A percentile compares a stretch with the other conserved stretches of the same genome.
Conservation (phyloP, 2,329 filamentous ascomycete genomes). For the Beauveria varroae region DNA sequence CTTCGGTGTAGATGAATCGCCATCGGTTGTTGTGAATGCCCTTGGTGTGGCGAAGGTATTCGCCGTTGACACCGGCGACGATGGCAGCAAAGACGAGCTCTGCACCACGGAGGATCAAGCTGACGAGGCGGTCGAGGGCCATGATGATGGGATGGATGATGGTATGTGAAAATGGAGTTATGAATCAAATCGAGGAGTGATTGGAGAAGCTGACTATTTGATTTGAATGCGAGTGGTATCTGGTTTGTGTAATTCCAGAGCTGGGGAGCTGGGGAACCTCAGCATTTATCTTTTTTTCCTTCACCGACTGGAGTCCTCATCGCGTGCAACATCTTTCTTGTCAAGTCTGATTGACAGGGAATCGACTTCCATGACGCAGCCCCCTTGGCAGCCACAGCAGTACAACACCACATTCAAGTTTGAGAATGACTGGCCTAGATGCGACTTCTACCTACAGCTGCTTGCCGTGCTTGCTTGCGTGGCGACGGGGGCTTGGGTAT, state of each 20-base stretch:
- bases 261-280: background rate
- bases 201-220: background rate
- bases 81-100: constrained; percentile 65
- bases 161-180: background rate
- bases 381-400: background rate
- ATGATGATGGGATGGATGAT: constrained; percentile 17
- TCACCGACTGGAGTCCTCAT: background rate
- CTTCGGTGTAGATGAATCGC: constrained; percentile 68
- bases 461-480: constrained; percentile 1
- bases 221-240: background rate
- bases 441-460: too few species aligned
- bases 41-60: constrained; percentile 50
- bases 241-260: background rate
- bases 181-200: background rate
- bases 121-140: constrained; percentile 33
- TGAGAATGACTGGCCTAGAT: background rate
- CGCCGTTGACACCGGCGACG: constrained; percentile 61
- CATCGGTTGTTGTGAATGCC: constrained; percentile 45
- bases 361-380: constrained; percentile 5
- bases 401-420: background rate
- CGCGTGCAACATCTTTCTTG: background rate
- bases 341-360: background rate
- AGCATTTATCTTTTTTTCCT: background rate
- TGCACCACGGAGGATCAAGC: constrained; percentile 29
- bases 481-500: constrained; percentile 7